Base-by-base conservation (phyloP, 345 rosid species). In the Leavenworthia alabamica region DNA sequence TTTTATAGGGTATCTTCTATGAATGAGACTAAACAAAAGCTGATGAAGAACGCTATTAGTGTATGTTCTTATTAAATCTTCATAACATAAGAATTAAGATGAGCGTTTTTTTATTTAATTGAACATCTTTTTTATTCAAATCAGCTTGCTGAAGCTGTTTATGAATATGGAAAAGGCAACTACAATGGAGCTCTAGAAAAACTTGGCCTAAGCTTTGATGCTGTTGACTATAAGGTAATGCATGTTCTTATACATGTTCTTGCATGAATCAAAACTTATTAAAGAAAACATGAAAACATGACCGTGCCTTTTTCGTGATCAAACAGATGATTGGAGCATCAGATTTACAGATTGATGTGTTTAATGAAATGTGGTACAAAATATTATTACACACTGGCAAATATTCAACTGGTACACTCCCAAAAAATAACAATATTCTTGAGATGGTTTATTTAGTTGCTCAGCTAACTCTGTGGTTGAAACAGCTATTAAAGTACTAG, bases 101-200 rank as follows among this genome's bases (percentile, higher is more conserved):
- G 2, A 20, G 22, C 22, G 2, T 24, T 23, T 23, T 1, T 24
- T 4, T 24, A 0, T 24, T 4, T 24, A 6, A 4, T 24, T 24
- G 4, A 4, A 2, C 27, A 4, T 2, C 27, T 24, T 24, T 23
- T 23, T 24, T 24, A 2, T 4, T 24, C 40, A 23, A 33, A 54
- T 27, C 73, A 89, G 97, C 88, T 90, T 67, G 96, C 94, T 10
- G 88, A 82, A 75, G 88, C 91, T 52, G 29, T 85, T 13, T 75
- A 64, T 20, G 83, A 81, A 58, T 82, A 77, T 26, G 89, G 88
- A 11, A 76, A 47, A 54, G 89, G 86, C 4, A 77, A 81, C 28
- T 41, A 79, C 47, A 63, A 77, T 36, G 46, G 42, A 57, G 91
- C 89, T 12, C 6, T 84, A 62, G 76, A 81, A 50, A 17, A 81